Percentiles rank a stretch among this genome's conserved stretches.
phyloP scores from a whole-genome alignment of 805 yeast genomes.

The Priceomyces haplophilus region DNA sequence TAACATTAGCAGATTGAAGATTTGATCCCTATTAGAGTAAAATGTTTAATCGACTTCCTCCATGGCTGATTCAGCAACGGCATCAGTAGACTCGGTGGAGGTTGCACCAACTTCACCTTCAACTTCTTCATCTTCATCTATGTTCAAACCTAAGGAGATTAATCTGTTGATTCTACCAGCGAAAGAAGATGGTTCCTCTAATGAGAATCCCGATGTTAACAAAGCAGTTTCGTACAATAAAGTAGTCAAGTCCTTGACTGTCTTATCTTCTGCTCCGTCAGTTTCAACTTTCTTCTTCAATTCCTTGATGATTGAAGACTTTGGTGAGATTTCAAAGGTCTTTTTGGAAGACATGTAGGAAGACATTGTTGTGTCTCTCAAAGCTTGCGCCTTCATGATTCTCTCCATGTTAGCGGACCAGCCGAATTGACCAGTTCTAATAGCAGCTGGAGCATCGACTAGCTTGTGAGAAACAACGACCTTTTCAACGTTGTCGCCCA shows the following conservation, averaged over 20 bases:
- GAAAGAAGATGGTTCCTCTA: slow-evolving; percentile 97
- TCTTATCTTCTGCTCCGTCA: slow-evolving; percentile 97
- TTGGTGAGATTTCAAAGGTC: slow-evolving; percentile 98
- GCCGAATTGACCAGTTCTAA: slow-evolving; percentile 99
- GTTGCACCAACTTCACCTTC: slow-evolving; percentile 48
- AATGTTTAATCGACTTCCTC: slow-evolving; percentile 89
- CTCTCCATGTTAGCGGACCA: slow-evolving; percentile 99
- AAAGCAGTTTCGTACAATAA: slow-evolving; percentile 96
- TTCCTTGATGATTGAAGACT: slow-evolving; percentile 91
- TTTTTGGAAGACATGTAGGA: slow-evolving; percentile 99
- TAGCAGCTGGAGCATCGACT: slow-evolving; percentile 99
- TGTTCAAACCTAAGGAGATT: slow-evolving; percentile 96
- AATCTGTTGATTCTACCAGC: slow-evolving; percentile 98
- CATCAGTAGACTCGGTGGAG: slow-evolving; percentile 49
- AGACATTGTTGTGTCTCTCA: slow-evolving; percentile 98
- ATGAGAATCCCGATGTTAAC: slow-evolving; percentile 97
- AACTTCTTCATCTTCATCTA: slow-evolving; percentile 77
- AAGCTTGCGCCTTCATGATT: slow-evolving; percentile 99
- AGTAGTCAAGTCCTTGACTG: slow-evolving; percentile 96
- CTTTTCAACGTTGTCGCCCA: slow-evolving; percentile 99
- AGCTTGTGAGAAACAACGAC: slow-evolving; percentile 97
- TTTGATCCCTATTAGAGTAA: neutral
- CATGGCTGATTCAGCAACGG: slow-evolving; percentile 91
- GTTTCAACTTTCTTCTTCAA: slow-evolving; percentile 94
- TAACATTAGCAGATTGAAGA: neutral